A percentile compares a stretch with the other conserved stretches of the same genome.
These are phyloP conservation scores for Aspergillus jensenii DNA, from an alignment of 2,329 filamentous ascomycete species.

Conservation along the genomic window DNA sequence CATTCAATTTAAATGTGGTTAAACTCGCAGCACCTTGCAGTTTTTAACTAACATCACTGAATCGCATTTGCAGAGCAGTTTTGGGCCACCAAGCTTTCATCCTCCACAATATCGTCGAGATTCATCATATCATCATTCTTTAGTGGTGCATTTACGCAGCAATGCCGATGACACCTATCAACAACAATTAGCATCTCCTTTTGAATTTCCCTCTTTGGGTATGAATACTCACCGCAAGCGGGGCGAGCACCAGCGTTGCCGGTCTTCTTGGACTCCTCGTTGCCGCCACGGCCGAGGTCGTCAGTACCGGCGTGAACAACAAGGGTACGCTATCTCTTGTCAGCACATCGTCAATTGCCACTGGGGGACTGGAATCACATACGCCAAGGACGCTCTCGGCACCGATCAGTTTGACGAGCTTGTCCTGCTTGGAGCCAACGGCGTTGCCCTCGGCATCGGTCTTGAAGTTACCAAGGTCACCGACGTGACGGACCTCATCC, in stretches of 20 bases:
- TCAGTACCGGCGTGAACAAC: constrained; percentile 95
- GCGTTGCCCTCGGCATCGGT: constrained; percentile 91
- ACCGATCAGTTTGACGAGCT: constrained; percentile 90
- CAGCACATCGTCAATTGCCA: constrained; percentile 9
- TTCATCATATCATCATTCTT: constrained; percentile 12
- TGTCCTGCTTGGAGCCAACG: constrained; percentile 77
- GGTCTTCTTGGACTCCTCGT: constrained; percentile 97
- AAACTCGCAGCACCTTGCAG: constrained; percentile 3
- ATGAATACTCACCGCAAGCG: constrained; percentile 73
- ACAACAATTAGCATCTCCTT: constrained; percentile 1
- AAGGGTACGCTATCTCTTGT: constrained; percentile 71
- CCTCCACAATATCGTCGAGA: constrained; percentile 15
- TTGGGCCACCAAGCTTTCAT: constrained; percentile 13
- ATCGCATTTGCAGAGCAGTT: constrained; percentile 3
- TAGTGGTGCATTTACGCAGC: constrained; percentile 57
- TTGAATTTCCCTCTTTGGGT: neutral
- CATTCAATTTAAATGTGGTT: constrained; percentile 10
- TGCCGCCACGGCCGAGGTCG: constrained; percentile 87
- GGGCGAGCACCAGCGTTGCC: constrained; percentile 92
- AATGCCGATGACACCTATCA: constrained; percentile 81
- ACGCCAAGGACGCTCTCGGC: constrained; percentile 92
- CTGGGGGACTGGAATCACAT: constrained; percentile 35
- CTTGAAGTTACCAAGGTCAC: constrained; percentile 96
- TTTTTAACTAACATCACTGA: constrained; percentile 18
- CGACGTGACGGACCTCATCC: constrained; percentile 87